Evolutionary conservation across 148 eudicot species (phyloP).

Genomic region (Arbutus unedo): DNA sequence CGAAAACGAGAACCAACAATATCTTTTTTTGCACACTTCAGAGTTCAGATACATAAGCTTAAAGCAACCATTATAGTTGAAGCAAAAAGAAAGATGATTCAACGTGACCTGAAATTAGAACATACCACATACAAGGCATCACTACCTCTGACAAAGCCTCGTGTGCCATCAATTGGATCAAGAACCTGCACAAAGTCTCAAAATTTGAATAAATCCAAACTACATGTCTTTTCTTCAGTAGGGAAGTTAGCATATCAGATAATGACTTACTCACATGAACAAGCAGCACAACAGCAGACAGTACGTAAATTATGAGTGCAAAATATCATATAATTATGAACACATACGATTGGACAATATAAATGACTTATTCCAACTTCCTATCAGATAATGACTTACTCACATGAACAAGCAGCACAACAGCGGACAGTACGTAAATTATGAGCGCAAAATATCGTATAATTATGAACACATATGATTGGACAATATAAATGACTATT

Average conservation of each 20-base stretch:
- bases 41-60: neutral
- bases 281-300: neutral
- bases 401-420: neutral
- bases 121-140: constrained; percentile 92
- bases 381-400: neutral
- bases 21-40: neutral
- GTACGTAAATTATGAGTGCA: neutral
- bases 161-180: constrained; percentile 97
- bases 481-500: neutral
- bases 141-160: constrained; percentile 79
- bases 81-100: neutral
- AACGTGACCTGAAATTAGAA: neutral
- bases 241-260: neutral
- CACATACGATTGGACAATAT: no score
- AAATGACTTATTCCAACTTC: no score
- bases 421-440: neutral
- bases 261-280: neutral
- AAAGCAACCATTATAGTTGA: constrained; percentile 5
- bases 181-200: constrained; percentile 50
- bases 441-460: neutral
- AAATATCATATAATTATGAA: no score
- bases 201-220: neutral
- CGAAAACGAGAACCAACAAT: neutral
- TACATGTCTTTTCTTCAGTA: neutral
- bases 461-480: neutral